Conservation (phyloP, 768 basidiomycete genomes). For the Trametes maxima region DNA sequence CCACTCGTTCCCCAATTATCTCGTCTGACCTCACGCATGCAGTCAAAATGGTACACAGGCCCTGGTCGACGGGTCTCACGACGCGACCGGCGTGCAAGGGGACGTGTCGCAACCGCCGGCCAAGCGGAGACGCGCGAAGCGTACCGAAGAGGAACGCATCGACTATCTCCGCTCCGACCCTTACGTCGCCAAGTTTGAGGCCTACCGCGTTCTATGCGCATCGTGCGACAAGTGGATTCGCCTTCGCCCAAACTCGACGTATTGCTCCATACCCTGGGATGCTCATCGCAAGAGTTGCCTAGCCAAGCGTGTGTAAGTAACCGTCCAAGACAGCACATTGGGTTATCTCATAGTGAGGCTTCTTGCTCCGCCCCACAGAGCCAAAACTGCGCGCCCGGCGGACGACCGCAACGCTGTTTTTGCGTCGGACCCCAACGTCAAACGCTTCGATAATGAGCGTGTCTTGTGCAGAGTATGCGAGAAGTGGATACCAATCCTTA, state of each 20-base stretch:
- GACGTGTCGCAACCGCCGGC: conserved; percentile 23
- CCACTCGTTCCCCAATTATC: not conserved
- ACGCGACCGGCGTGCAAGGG: conserved; percentile 7
- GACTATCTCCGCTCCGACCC: conserved; percentile 68
- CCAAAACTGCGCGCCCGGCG: conserved; percentile 44
- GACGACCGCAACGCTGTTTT: conserved; percentile 63
- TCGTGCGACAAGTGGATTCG: conserved; percentile 87
- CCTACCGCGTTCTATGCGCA: conserved; percentile 77
- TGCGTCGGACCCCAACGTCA: conserved; percentile 66
- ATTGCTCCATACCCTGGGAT: conserved; percentile 89
- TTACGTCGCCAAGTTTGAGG: conserved; percentile 79
- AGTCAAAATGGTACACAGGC: conserved; percentile 27
- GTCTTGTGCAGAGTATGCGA: conserved; percentile 72
- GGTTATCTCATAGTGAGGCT: conserved; percentile 1
- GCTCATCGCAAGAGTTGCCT: conserved; percentile 83
- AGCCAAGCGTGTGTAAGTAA: conserved; percentile 70
- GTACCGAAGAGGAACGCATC: conserved; percentile 77
- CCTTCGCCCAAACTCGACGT: conserved; percentile 82
- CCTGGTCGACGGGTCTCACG: conserved; percentile 10
- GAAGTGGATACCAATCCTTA: conserved; percentile 60
- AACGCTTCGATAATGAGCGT: conserved; percentile 75
- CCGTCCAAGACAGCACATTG: not conserved
- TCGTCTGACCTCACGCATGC: not conserved
- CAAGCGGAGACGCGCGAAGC: conserved; percentile 73
- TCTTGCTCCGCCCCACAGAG: conserved; percentile 10